phyloP scores from a whole-genome alignment of 2,329 filamentous ascomycete species.

The Phialophora chinensis region DNA sequence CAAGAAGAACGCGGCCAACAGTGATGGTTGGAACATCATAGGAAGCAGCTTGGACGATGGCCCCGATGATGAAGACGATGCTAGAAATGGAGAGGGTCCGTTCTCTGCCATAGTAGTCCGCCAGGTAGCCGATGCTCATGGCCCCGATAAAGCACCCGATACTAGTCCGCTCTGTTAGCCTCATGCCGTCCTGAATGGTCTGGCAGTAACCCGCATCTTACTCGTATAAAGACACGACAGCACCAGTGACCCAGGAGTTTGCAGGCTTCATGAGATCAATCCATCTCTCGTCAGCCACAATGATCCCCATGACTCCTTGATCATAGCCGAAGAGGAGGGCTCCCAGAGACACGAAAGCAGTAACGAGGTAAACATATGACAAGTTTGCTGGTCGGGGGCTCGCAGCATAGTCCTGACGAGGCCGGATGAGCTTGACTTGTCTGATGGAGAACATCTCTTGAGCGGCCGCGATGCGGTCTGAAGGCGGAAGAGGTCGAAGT shows the following conservation, averaged over 20 bases:
- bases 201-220: constrained; percentile 41
- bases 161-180: no score
- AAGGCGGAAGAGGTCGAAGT: no score
- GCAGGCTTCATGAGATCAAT: constrained; percentile 40
- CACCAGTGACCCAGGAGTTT: constrained; percentile 41
- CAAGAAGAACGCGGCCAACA: constrained; percentile 57
- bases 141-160: constrained; percentile 29
- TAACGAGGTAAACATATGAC: constrained; percentile 19
- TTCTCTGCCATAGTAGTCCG: constrained; percentile 19
- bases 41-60: constrained; percentile 44
- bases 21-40: constrained; percentile 54
- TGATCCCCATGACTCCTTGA: constrained; percentile 44
- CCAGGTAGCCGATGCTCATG: constrained; percentile 18
- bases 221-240: constrained; percentile 48
- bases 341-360: constrained; percentile 24
- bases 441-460: no score
- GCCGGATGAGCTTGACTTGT: no score
- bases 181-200: no score
- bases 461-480: no score
- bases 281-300: constrained; percentile 43
- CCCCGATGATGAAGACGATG: constrained; percentile 21
- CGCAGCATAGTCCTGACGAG: no score
- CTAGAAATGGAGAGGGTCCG: constrained; percentile 19
- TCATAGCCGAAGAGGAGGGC: constrained; percentile 45
- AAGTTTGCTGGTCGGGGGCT: constrained; percentile 16